A percentile compares a stretch with the other conserved stretches of the same genome.
Evolutionary conservation across 2,329 filamentous ascomycete genomes (phyloP).

Genomic region (Ciborinia camelliae): DNA sequence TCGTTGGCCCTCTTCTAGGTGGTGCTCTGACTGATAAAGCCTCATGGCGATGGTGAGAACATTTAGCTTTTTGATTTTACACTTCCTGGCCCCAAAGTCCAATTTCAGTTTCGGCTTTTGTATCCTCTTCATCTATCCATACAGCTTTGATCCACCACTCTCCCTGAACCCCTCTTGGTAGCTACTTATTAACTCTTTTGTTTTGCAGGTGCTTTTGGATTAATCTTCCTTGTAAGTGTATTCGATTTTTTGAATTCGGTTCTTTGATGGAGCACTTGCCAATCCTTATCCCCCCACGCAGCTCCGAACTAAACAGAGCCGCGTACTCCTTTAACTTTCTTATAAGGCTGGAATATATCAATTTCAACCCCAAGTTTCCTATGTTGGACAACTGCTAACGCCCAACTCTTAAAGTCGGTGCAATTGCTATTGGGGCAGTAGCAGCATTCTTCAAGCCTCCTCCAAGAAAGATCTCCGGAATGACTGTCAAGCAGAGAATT

Average conservation of each 20-base stretch:
- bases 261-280: background rate
- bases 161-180: background rate
- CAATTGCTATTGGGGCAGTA: conserved; percentile 40
- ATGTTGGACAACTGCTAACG: conserved; percentile 2
- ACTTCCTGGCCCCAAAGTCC: background rate
- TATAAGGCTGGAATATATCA: background rate
- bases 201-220: conserved; percentile 39
- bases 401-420: conserved; percentile 43
- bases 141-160: too few relatives aligned
- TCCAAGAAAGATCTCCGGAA: conserved; percentile 31
- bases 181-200: background rate
- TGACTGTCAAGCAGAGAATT: conserved; percentile 40
- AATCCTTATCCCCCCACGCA: too few relatives aligned
- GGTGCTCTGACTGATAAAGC: conserved; percentile 41
- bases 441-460: conserved; percentile 46
- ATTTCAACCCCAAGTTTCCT: conserved; percentile 19
- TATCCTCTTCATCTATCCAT: background rate
- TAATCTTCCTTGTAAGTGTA: conserved; percentile 33
- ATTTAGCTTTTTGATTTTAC: background rate
- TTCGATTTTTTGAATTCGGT: background rate
- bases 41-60: conserved; percentile 39
- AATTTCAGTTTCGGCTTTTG: background rate
- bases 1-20: conserved; percentile 40
- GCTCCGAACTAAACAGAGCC: background rate
- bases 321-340: background rate